Conservation (phyloP, 1,139 yeast species). For the Hyphopichia khmerensis region DNA sequence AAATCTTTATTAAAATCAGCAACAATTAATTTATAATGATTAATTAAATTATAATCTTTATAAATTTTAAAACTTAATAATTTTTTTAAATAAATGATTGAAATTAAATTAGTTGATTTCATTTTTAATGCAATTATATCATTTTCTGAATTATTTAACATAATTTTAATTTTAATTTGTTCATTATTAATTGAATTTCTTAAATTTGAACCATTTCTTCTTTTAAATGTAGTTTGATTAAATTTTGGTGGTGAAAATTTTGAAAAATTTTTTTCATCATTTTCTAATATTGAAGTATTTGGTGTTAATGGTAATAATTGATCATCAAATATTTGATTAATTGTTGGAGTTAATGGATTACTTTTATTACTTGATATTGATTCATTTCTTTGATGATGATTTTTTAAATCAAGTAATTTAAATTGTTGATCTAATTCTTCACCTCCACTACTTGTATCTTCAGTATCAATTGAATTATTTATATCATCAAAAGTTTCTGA, state of each 20-base stretch:
- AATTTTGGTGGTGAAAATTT: too few relatives aligned
- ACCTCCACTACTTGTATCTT: not conserved
- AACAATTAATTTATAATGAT: slow-evolving; percentile 27
- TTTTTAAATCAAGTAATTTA: slow-evolving; percentile 6
- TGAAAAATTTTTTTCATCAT: slow-evolving; percentile 3
- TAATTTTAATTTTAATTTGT: slow-evolving; percentile 31
- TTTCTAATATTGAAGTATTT: slow-evolving; percentile 19
- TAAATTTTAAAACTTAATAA: slow-evolving; percentile 33
- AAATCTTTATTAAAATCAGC: slow-evolving; percentile 9
- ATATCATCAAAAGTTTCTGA: not conserved
- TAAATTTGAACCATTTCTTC: not conserved
- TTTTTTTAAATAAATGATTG: slow-evolving; percentile 30
- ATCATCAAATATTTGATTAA: slow-evolving; percentile 3
- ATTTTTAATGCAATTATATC: slow-evolving; percentile 34
- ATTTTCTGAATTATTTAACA: slow-evolving; percentile 28
- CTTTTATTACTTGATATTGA: not conserved
- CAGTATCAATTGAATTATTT: not conserved
- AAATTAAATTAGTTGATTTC: slow-evolving; percentile 23
- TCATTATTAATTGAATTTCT: not conserved
- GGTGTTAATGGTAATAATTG: slow-evolving; percentile 19
- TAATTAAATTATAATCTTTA: slow-evolving; percentile 29
- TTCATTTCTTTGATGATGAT: not conserved
- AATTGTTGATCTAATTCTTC: not conserved
- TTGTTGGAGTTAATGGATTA: slow-evolving; percentile 5
- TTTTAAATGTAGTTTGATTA: too few relatives aligned